Evolutionary conservation across 2,329 filamentous ascomycete genomes (phyloP), one percentile per base, ranked within the genome.

Genomic region (Fusarium subtropicale): DNA sequence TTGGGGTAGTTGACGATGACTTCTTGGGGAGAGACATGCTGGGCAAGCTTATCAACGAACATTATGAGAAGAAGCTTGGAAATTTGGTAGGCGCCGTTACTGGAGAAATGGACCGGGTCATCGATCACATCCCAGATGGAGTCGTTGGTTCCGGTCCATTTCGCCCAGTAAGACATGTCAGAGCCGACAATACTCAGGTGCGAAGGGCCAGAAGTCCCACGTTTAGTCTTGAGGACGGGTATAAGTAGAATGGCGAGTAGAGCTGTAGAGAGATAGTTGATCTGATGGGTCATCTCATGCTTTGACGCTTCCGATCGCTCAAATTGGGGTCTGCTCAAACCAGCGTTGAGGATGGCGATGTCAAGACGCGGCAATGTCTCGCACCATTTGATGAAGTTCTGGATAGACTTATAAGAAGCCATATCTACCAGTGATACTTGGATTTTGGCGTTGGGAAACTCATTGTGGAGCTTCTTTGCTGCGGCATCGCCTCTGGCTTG

Each of bases 351-450:
- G 11, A 87, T 77, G 24, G 75, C 79, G 38, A 82, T 79, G 63
- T 86, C 82, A n/a, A 86, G 65, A 2, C 79, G 76, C 0, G 70
- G 34, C 3, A 84, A 73, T 0, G 41, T 71, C 10, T 78, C 70
- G 24, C 77, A 77, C 2, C 79, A 76, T 4, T 58, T 47, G 1
- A 76, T 78, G 52, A 87, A 87, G 0, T 64, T 71, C 20, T 77
- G 74, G 5, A 87, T 75, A 0, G 83, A 86, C 3, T 78, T 75
- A 45, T 86, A 85, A 0, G 78, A 81, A 7, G 58, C 56, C 79
- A 87, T 82, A 56, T 87, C 84, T 18, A 88, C 67, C 3, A 74
- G 13, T 76, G 81, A 87, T 11, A 87, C 83, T 16, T 85, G 78
- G 20, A 87, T 78, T 3, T 55, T 76, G 6, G 82, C 81, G 0